Evolutionary conservation across 257 asterid genomes (phyloP).

Genomic region (Leonotis leonurus): DNA sequence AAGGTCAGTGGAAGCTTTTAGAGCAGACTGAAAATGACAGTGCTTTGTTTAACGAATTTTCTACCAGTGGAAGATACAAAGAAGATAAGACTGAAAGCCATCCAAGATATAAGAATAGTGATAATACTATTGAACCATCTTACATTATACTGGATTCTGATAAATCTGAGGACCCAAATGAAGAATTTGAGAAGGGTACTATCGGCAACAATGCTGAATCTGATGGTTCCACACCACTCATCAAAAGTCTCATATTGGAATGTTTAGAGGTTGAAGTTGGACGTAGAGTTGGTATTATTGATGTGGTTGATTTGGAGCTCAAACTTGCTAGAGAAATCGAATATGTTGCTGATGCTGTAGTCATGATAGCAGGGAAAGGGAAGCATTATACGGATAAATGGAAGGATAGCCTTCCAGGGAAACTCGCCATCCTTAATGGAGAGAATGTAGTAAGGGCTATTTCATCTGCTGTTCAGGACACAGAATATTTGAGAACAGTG

Average conservation of each 20-base stretch:
- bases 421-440: slow-evolving; percentile 47
- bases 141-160: slow-evolving; percentile 51
- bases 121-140: slow-evolving; percentile 58
- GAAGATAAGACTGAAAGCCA: slow-evolving; percentile 14
- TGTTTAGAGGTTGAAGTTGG: slow-evolving; percentile 67
- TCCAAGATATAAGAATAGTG: slow-evolving; percentile 21
- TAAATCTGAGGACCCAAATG: slow-evolving; percentile 29
- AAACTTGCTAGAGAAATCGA: slow-evolving; percentile 65
- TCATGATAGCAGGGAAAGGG: slow-evolving; percentile 42
- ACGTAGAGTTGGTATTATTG: slow-evolving; percentile 47
- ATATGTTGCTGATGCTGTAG: slow-evolving; percentile 61
- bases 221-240: slow-evolving; percentile 25
- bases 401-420: slow-evolving; percentile 26
- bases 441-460: slow-evolving; percentile 47
- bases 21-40: slow-evolving; percentile 33
- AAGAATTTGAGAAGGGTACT: slow-evolving; percentile 24
- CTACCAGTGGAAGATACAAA: slow-evolving; percentile 11
- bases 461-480: slow-evolving; percentile 61
- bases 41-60: slow-evolving; percentile 20
- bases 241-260: slow-evolving; percentile 51
- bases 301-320: slow-evolving; percentile 51
- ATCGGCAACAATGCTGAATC: slow-evolving; percentile 21
- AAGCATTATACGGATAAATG: slow-evolving; percentile 14
- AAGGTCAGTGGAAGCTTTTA: slow-evolving; percentile 68
- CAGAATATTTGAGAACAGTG: slow-evolving; percentile 50